Evolutionary conservation across 768 basidiomycete species (phyloP), one percentile per base, ranked within the genome.

Genomic region (Naganishia randhawae): DNA sequence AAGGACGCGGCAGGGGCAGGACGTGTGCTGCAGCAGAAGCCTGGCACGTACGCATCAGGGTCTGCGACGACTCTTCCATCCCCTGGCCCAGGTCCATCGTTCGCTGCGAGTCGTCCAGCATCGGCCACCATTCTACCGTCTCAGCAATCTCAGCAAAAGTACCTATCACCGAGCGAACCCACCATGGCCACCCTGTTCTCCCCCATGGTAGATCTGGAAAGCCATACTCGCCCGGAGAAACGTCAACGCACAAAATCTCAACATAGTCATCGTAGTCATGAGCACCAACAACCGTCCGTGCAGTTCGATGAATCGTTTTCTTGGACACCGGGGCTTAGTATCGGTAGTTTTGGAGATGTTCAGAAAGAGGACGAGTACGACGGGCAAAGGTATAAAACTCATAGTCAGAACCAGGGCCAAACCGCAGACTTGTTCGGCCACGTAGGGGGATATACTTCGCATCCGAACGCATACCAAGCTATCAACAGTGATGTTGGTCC

Each of bases 231-330:
- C 17, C 57, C 37, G 7, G 29, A 17, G 6, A 61, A 61, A 29
- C 57, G 57, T 3, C 57, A 61, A 61, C 57, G 57, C 22, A 61
- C 57, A 25, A 25, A 17, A 10, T 55, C 54, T 14, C 57, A 17
- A 19, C 22, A 41, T 4, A 39, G 57, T 22, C 57, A 39, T 8
- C 41, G 45, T 5, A 61, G 57, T 27, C 57, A 41, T 3, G 37
- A 41, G 22, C 45, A 3, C 22, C 11, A 41, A 11, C 22, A 19
- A 14, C 2, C 57, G 19, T 22, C 22, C 39, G 14, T 13, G 1
- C 22, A 19, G 39, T 42, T 2, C 37, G 57, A 61, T 6, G 57
- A 61, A 13, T 27, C 57, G 39, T 29, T 61, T 19, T 1, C 35
- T 13, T 61, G 57, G 57, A 39, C 37, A 4, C 37, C 27, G 1